phyloP scores from a whole-genome alignment of 352 stramenopile species.

The Globisporangium emineosum region DNA sequence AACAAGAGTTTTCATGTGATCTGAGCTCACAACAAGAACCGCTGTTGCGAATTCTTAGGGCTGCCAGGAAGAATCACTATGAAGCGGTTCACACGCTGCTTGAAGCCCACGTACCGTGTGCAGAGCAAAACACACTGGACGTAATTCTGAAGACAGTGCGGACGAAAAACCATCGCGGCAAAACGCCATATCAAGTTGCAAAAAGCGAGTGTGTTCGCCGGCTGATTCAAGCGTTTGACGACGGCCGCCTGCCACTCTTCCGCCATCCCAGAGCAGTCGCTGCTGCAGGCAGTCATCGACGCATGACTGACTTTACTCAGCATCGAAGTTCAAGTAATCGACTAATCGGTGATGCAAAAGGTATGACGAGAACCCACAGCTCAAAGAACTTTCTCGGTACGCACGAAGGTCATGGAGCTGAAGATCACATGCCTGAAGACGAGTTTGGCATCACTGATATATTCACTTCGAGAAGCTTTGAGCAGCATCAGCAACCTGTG shows the following conservation, averaged over 20 bases:
- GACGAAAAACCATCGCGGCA: slow-evolving; percentile 44
- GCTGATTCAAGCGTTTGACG: slow-evolving; percentile 45
- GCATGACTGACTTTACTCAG: slow-evolving; percentile 28
- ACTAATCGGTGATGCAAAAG: neutral
- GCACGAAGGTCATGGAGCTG: neutral
- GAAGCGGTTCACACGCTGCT: slow-evolving; percentile 53
- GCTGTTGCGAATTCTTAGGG: slow-evolving; percentile 26
- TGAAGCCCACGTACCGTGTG: slow-evolving; percentile 30
- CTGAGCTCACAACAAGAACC: slow-evolving; percentile 2
- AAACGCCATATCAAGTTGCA: slow-evolving; percentile 34
- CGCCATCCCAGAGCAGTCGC: slow-evolving; percentile 17
- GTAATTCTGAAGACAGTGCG: slow-evolving; percentile 32
- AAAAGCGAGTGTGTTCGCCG: slow-evolving; percentile 44
- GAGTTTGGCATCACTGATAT: slow-evolving; percentile 27
- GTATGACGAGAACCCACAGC: slow-evolving; percentile 11
- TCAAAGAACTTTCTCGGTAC: slow-evolving; percentile 14
- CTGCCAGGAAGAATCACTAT: slow-evolving; percentile 52
- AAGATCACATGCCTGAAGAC: slow-evolving; percentile 17
- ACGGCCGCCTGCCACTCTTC: slow-evolving; percentile 33
- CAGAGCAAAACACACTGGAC: slow-evolving; percentile 26
- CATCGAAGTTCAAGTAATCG: slow-evolving; percentile 7
- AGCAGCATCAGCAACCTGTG: neutral
- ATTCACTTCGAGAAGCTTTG: slow-evolving; percentile 10
- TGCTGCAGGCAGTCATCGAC: slow-evolving; percentile 8
- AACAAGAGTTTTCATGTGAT: neutral